Percentiles rank a stretch among this genome's conserved stretches.
These are phyloP conservation scores for Geotrichum fermentans DNA, from an alignment of 1,139 yeast genomes.

Conservation along the genomic window DNA sequence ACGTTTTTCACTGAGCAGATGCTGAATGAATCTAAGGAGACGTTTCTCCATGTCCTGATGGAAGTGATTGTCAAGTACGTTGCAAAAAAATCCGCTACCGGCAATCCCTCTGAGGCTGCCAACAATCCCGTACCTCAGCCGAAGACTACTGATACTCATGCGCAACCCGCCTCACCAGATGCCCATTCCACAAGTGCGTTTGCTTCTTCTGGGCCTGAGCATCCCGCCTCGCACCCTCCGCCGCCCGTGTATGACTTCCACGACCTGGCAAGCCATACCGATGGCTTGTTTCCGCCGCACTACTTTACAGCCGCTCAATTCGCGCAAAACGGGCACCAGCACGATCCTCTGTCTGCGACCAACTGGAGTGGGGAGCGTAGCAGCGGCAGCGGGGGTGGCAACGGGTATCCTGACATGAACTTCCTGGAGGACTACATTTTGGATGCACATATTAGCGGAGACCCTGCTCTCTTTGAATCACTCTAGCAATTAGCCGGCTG, in stretches of 20 bases:
- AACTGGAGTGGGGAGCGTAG: neutral
- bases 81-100: neutral
- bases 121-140: no score
- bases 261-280: no score
- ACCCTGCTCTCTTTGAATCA: slow-evolving; percentile 1
- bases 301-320: no score
- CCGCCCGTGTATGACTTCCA: neutral
- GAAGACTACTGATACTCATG: neutral
- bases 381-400: neutral
- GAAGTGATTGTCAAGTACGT: neutral
- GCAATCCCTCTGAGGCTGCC: no score
- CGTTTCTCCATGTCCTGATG: slow-evolving; percentile 1
- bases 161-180: neutral
- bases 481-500: slow-evolving; percentile 1
- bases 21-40: neutral
- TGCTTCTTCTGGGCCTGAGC: neutral
- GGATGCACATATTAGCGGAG: neutral
- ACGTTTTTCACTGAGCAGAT: neutral
- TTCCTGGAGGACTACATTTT: neutral
- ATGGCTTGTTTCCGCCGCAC: no score
- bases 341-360: neutral
- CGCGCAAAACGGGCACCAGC: neutral
- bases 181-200: neutral
- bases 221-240: neutral
- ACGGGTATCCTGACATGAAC: neutral